These are phyloP conservation scores for Phalaenopsis hybrid DNA, from an alignment of 116 monocot genomes.

Conservation along the genomic window DNA sequence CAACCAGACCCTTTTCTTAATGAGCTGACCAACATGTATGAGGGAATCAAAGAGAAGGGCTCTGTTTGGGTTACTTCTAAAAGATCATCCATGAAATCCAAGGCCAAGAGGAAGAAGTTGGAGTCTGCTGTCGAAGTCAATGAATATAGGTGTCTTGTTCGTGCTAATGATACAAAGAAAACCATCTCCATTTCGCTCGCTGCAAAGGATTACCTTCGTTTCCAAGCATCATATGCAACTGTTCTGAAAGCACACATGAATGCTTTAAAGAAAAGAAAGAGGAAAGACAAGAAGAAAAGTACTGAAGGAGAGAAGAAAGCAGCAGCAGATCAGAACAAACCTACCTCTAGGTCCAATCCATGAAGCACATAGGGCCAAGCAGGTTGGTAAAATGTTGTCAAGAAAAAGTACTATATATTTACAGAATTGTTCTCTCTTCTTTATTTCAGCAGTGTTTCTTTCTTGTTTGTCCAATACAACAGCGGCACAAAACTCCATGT, in stretches of 20 bases:
- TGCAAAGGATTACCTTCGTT: slow-evolving; percentile 63
- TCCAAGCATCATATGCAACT: slow-evolving; percentile 81
- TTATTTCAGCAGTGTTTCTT: too few species aligned
- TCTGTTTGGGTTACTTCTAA: slow-evolving; percentile 24
- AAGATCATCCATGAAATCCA: slow-evolving; percentile 50
- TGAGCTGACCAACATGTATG: slow-evolving; percentile 17
- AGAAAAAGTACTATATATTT: too few species aligned
- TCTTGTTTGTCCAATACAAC: too few species aligned
- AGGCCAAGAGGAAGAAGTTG: slow-evolving; percentile 51
- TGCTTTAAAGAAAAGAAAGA: slow-evolving; percentile 78
- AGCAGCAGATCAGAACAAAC: slow-evolving; percentile 26
- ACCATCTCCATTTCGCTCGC: slow-evolving; percentile 77
- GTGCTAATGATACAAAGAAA: slow-evolving; percentile 88
- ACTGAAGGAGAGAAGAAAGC: slow-evolving; percentile 38
- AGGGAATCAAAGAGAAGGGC: slow-evolving; percentile 15
- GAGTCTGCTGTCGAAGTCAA: slow-evolving; percentile 34
- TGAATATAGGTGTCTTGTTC: slow-evolving; percentile 80
- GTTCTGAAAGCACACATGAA: slow-evolving; percentile 72
- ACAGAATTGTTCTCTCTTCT: too few species aligned
- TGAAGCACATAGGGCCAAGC: neutral
- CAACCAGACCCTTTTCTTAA: slow-evolving; percentile 14
- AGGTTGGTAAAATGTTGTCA: too few species aligned
- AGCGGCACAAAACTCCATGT: too few species aligned
- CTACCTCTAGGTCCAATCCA: neutral
- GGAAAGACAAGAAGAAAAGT: slow-evolving; percentile 66